Conservation (phyloP, 768 basidiomycete genomes). For the Amyloporia xantha region DNA sequence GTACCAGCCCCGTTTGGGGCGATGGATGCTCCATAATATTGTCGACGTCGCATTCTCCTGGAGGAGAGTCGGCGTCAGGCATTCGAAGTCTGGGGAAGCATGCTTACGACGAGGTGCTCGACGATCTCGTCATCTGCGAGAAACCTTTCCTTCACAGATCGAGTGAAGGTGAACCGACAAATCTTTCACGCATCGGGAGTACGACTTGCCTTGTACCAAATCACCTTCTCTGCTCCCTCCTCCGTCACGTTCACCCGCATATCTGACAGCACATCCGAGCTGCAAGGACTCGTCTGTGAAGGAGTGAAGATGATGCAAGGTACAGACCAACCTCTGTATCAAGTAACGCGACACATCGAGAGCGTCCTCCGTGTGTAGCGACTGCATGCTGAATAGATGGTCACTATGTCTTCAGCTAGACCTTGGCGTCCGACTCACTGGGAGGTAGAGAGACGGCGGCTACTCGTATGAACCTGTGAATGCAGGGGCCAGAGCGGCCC, state of each 20-base stretch:
- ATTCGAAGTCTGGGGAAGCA: too few species aligned
- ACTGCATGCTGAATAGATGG: not conserved
- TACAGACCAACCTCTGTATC: constrained; percentile 11
- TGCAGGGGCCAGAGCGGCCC: too few species aligned
- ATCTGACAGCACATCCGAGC: constrained; percentile 69
- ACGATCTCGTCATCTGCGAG: constrained; percentile 70
- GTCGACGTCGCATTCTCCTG: constrained; percentile 65
- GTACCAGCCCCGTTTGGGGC: constrained; percentile 81
- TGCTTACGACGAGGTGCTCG: constrained; percentile 63
- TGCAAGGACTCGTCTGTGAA: constrained; percentile 19
- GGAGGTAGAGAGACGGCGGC: too few species aligned
- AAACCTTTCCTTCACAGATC: constrained; percentile 54
- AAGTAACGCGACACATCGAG: constrained; percentile 9
- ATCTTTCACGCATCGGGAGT: constrained; percentile 5
- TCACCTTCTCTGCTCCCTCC: constrained; percentile 48
- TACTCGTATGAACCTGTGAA: too few species aligned
- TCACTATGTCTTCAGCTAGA: not conserved
- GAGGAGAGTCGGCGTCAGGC: too few species aligned
- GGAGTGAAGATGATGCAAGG: not conserved
- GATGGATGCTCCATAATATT: constrained; percentile 70
- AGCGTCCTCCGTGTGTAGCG: not conserved
- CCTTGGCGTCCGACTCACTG: too few species aligned
- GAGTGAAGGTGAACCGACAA: constrained; percentile 11
- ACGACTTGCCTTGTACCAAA: constrained; percentile 71
- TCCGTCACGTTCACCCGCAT: constrained; percentile 58